Evolutionary conservation across 805 yeast genomes (phyloP).

Genomic region (Candida manassasensis): DNA sequence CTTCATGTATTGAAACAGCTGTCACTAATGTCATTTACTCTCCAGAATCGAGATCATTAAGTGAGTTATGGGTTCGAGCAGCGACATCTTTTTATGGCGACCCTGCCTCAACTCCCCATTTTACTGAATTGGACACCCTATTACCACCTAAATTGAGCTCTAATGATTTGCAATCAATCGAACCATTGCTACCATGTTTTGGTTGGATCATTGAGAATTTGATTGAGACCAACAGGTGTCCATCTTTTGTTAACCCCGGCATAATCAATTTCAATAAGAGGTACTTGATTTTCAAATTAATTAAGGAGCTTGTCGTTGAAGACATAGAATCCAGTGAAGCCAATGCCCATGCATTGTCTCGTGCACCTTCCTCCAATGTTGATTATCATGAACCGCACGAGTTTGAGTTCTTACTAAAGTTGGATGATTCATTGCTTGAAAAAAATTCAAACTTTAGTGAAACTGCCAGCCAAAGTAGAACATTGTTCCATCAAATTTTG

Average conservation of each 20-base stretch:
- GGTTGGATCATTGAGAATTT: slow-evolving; percentile 88
- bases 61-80: slow-evolving; percentile 66
- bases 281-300: slow-evolving; percentile 34
- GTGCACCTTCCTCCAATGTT: slow-evolving; percentile 12
- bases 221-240: slow-evolving; percentile 57
- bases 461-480: slow-evolving; percentile 20
- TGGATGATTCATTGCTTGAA: slow-evolving; percentile 34
- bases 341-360: not conserved
- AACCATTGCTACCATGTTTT: slow-evolving; percentile 71
- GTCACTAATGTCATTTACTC: slow-evolving; percentile 67
- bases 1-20: slow-evolving; percentile 82
- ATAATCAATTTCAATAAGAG: slow-evolving; percentile 81
- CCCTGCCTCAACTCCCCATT: slow-evolving; percentile 7
- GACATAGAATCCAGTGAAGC: slow-evolving; percentile 18
- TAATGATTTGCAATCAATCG: slow-evolving; percentile 28
- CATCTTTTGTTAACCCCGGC: slow-evolving; percentile 63
- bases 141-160: slow-evolving; percentile 25
- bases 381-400: slow-evolving; percentile 33
- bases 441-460: slow-evolving; percentile 23
- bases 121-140: slow-evolving; percentile 26
- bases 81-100: slow-evolving; percentile 25
- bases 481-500: slow-evolving; percentile 27
- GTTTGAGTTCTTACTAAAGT: slow-evolving; percentile 50
- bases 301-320: slow-evolving; percentile 36
- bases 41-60: slow-evolving; percentile 73